Evolutionary conservation across 2,329 filamentous ascomycete genomes (phyloP), one percentile per base, ranked within the genome.

Genomic region (Ophiocordyceps camponoti-saundersi): DNA sequence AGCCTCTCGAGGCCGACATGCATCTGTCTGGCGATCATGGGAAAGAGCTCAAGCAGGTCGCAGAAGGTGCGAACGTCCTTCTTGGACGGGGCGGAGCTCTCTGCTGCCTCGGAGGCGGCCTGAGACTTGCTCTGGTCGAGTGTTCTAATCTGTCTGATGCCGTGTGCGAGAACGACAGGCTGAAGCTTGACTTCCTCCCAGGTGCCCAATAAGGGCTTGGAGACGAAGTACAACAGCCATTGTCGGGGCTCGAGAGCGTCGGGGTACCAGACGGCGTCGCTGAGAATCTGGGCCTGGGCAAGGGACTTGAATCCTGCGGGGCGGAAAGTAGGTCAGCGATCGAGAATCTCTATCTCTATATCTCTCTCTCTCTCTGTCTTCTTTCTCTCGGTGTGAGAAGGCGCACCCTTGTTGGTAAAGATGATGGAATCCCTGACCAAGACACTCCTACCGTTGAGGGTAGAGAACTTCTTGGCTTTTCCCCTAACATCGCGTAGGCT

Each of bases 151-250:
- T 61, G 66, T 18, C 63, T 62, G 47, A 64, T 62, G n/a, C 61
- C 66, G 48, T 62, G 68, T 52, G 63, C 70, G 52, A 81, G 64
- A 10, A 76, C 53, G 2, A 88, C 87, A 3, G 82, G 80, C 5
- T 74, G 64, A 45, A 90, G 80, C 52, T 79, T 81, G 46, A 79
- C 72, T 45, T 87, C 76, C 57, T 95, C 88, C 70, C 82, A 89
- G 1, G 76, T 74, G 22, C 92, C 92, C 20, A 95, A 76, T 46
- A 98, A 68, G 2, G 92, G 92, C 46, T 79, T 81, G 23, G 90
- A 92, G 52, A 98, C 94, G 64, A 89, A 95, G 72, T 96, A 96
- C 50, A 98, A 75, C 42, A 98, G 78, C 88, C 92, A 98, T 73
- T 89, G 86, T 55, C 88, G 82, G 15, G 86, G 82, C 56, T 96